These are phyloP conservation scores for Sinapis alba DNA, from an alignment of 441 rosid genomes.

Conservation along the genomic window DNA sequence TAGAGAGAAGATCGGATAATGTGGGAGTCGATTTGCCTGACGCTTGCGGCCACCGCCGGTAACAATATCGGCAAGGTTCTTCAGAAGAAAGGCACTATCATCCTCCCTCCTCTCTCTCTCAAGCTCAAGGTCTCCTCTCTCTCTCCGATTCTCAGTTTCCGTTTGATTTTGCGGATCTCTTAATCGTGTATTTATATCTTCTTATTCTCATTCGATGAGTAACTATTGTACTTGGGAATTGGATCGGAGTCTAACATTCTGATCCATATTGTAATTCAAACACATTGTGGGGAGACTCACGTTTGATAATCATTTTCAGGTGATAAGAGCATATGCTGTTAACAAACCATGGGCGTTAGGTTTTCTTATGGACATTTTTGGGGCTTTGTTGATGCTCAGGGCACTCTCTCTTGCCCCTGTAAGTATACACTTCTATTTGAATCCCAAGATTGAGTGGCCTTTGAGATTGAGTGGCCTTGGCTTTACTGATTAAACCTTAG, in stretches of 20 bases:
- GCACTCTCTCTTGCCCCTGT: constrained; percentile 95
- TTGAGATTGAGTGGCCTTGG: not conserved
- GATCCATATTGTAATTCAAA: constrained; percentile 11
- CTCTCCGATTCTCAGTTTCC: not conserved
- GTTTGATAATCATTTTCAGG: constrained; percentile 48
- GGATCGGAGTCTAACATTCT: constrained; percentile 10
- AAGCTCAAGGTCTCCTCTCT: constrained; percentile 70
- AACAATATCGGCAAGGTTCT: constrained; percentile 95
- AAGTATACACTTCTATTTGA: not conserved
- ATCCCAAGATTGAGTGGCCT: not conserved
- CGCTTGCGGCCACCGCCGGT: constrained; percentile 95
- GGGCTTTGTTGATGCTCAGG: constrained; percentile 90
- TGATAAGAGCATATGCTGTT: constrained; percentile 84
- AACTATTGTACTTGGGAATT: not conserved
- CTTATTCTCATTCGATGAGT: not conserved
- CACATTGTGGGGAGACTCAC: constrained; percentile 14
- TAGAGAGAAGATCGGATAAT: constrained; percentile 34
- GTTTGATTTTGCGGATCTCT: not conserved
- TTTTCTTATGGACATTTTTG: constrained; percentile 88
- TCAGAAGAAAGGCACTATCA: constrained; percentile 96
- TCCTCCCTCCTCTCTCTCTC: constrained; percentile 96
- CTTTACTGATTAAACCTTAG: not conserved
- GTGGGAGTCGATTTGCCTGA: constrained; percentile 94
- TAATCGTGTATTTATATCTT: not conserved
- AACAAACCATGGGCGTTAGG: constrained; percentile 86